Evolutionary conservation across 306 rosid genomes (phyloP).

Genomic region (Ochetophila trinervis): DNA sequence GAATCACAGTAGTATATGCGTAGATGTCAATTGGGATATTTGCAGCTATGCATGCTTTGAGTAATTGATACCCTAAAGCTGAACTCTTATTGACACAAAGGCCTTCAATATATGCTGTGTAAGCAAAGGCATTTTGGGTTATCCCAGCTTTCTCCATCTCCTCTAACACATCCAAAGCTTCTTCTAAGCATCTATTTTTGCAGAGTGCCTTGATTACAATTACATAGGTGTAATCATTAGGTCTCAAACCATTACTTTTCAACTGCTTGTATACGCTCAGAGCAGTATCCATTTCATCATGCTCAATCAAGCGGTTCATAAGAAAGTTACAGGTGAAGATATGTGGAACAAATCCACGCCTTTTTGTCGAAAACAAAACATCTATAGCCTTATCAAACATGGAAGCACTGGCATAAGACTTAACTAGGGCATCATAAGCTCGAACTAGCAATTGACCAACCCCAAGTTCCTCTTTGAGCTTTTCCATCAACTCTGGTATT

Average conservation of each 20-base stretch:
- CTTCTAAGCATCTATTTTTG: slow-evolving; percentile 53
- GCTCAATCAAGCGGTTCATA: slow-evolving; percentile 55
- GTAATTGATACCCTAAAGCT: slow-evolving; percentile 52
- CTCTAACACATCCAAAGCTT: slow-evolving; percentile 40
- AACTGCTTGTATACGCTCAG: slow-evolving; percentile 48
- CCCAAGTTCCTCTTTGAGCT: slow-evolving; percentile 32
- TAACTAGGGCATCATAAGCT: slow-evolving; percentile 57
- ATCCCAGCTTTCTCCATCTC: slow-evolving; percentile 70
- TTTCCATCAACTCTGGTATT: slow-evolving; percentile 42
- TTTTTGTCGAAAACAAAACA: slow-evolving; percentile 44
- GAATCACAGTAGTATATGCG: slow-evolving; percentile 55
- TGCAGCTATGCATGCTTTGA: slow-evolving; percentile 41
- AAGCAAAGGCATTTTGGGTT: slow-evolving; percentile 45
- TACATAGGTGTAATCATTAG: slow-evolving; percentile 61
- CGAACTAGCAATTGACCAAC: slow-evolving; percentile 28
- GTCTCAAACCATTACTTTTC: slow-evolving; percentile 65
- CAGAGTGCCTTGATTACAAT: slow-evolving; percentile 68
- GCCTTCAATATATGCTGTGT: slow-evolving; percentile 58
- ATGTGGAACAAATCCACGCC: slow-evolving; percentile 57
- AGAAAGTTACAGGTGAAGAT: slow-evolving; percentile 62
- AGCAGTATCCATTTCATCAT: slow-evolving; percentile 42
- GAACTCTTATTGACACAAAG: slow-evolving; percentile 51
- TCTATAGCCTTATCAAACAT: slow-evolving; percentile 72
- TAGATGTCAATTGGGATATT: slow-evolving; percentile 43
- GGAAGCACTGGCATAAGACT: slow-evolving; percentile 48